Conservation (phyloP, 495 filamentous ascomycete species). For the Neurospora sp. region DNA sequence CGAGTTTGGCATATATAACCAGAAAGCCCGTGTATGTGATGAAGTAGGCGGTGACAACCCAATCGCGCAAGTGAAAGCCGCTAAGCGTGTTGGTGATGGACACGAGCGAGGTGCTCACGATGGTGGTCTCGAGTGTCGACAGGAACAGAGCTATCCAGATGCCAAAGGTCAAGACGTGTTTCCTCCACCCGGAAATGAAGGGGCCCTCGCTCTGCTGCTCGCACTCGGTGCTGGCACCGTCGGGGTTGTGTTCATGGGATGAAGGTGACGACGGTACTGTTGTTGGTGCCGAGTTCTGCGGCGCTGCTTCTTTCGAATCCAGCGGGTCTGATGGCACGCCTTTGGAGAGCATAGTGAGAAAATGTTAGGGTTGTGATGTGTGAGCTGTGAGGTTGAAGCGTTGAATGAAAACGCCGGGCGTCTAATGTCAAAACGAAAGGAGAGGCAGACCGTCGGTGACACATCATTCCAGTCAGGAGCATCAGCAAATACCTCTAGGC, state of each 20-base stretch:
- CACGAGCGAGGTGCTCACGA: slow-evolving; percentile 49
- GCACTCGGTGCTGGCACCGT: neutral
- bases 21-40: slow-evolving; percentile 48
- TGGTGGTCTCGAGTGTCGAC: slow-evolving; percentile 45
- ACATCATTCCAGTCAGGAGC: neutral
- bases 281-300: neutral
- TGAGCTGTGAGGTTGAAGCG: neutral
- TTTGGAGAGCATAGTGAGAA: neutral
- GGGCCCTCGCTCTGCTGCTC: neutral
- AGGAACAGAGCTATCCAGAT: neutral
- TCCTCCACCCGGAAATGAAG: neutral
- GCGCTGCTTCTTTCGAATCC: neutral
- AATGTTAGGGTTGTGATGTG: neutral
- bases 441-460: neutral
- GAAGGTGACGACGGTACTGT: neutral
- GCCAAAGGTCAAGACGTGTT: neutral
- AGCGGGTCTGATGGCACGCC: neutral
- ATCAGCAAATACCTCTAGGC: neutral
- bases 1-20: slow-evolving; percentile 41
- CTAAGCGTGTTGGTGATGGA: slow-evolving; percentile 43
- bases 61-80: slow-evolving; percentile 38
- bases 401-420: neutral
- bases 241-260: neutral
- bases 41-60: slow-evolving; percentile 49
- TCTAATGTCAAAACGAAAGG: neutral